Conservation (phyloP, 345 rosid genomes). For the Gynandropsis gynandra region DNA sequence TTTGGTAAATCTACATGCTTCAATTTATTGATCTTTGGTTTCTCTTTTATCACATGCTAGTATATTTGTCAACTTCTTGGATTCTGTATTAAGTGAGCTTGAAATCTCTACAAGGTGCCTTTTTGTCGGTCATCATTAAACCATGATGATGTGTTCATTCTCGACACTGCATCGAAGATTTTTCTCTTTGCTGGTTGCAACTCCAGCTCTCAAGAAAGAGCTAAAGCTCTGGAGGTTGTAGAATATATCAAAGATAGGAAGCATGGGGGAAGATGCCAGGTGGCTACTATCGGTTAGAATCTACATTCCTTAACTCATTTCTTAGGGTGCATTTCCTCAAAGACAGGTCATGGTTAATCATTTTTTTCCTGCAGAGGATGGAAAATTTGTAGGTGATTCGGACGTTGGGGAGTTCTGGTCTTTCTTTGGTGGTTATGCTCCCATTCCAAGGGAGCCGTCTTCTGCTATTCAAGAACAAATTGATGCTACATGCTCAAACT, state of each 20-base stretch:
- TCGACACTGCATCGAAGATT: constrained; percentile 75
- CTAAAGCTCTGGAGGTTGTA: constrained; percentile 84
- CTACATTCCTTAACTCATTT: constrained; percentile 9
- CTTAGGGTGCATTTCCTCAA: not conserved
- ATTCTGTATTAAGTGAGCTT: constrained; percentile 15
- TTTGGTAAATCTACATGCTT: not conserved
- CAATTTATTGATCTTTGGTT: not conserved
- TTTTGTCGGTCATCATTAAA: constrained; percentile 76
- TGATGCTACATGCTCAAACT: constrained; percentile 32
- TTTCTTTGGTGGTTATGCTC: constrained; percentile 93
- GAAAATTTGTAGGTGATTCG: constrained; percentile 72
- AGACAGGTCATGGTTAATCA: constrained; percentile 10
- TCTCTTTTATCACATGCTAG: not conserved
- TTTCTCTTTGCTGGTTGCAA: constrained; percentile 82
- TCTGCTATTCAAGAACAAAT: constrained; percentile 30
- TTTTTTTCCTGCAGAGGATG: constrained; percentile 61
- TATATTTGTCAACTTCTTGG: not conserved
- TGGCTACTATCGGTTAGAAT: constrained; percentile 64
- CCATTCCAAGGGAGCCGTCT: constrained; percentile 57
- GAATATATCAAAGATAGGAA: constrained; percentile 55
- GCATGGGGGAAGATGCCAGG: constrained; percentile 72
- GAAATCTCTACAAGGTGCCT: constrained; percentile 44
- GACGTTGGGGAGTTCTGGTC: constrained; percentile 92
- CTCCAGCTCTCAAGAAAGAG: constrained; percentile 78
- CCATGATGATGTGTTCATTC: constrained; percentile 68